phyloP scores from a whole-genome alignment of 139 green algal genomes.

The Edaphochlamys debaryana region DNA sequence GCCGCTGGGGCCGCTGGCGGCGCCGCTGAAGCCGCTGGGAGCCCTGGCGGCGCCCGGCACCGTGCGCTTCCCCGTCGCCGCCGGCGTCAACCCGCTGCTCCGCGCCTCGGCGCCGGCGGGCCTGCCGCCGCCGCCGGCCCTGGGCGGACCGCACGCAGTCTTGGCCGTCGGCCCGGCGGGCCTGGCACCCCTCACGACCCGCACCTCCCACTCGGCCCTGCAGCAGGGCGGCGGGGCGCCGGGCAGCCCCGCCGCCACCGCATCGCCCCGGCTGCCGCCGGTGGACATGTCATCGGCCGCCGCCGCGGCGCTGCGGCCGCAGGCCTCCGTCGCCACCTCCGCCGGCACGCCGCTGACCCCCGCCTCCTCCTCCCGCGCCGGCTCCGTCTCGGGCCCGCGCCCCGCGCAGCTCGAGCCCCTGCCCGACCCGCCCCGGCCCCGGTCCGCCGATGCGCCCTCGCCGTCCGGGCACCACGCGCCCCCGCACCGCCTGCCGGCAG shows the following conservation, averaged over 20 bases:
- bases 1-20: neutral
- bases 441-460: neutral
- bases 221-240: too few relatives aligned
- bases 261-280: neutral
- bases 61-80: conserved; percentile 17
- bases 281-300: neutral
- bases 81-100: neutral
- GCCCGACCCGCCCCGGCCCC: conserved; percentile 6
- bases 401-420: conserved; percentile 3
- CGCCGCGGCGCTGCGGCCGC: neutral
- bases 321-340: too few relatives aligned
- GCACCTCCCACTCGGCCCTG: too few relatives aligned
- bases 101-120: neutral
- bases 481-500: too few relatives aligned
- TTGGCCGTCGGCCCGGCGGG: neutral
- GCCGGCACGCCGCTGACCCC: neutral
- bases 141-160: neutral
- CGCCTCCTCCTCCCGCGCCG: neutral
- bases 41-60: conserved; percentile 12
- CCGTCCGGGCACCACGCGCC: too few relatives aligned
- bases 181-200: neutral
- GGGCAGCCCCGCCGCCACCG: too few relatives aligned
- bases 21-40: neutral
- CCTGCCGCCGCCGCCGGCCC: neutral
- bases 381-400: neutral